Base-by-base conservation (phyloP, 176 grass and related monocot genomes). In the Aegilops sharonensis region DNA sequence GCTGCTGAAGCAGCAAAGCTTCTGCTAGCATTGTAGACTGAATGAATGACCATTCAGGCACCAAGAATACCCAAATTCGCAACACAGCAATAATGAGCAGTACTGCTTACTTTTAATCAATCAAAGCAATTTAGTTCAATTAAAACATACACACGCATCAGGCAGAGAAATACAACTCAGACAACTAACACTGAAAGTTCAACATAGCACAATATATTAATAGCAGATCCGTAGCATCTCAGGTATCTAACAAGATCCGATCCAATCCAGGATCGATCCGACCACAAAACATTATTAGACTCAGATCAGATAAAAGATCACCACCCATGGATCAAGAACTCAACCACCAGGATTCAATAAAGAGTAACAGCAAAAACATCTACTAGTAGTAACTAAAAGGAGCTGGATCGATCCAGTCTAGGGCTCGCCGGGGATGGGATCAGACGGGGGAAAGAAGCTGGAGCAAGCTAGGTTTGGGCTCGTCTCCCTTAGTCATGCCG, bases 371-470 rank as follows among this genome's bases (percentile, higher is more conserved):
- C 4, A 23, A 62, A 59, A 77, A 52, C 24, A 52, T 23, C 21
- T 34, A 65, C 50, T 11, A 72, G 39, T 66, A 83, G 48, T 54
- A 78, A 64, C 30, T 64, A 81, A 47, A 60, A 71, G 32, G 15
- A 35, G 35, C 24, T 6, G 25, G 52, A 83, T 86, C 79, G 68
- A 91, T 73, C 75, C 68, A 69, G 48, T 62, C 67, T 54, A 32
- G 34, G 60, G 9, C 68, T 29, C 5, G 60, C 0, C 7, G 14
- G 6, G 39, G 66, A 75, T 36, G 11, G 15, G 48, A 83, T 94
- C 78, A 97, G 67, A 97, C 80, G n/a, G 92, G 94, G 84, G 83
- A 87, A 18, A 97, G 81, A 18, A 97, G 95, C 81, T 94, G 92
- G 52, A 78, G 25, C 71, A 94, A 9, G 62, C 86, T 64, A 14